A percentile compares a stretch with the other conserved stretches of the same genome.
Evolutionary conservation across 2,329 filamentous ascomycete genomes (phyloP).

Genomic region (Fusarium sp.): DNA sequence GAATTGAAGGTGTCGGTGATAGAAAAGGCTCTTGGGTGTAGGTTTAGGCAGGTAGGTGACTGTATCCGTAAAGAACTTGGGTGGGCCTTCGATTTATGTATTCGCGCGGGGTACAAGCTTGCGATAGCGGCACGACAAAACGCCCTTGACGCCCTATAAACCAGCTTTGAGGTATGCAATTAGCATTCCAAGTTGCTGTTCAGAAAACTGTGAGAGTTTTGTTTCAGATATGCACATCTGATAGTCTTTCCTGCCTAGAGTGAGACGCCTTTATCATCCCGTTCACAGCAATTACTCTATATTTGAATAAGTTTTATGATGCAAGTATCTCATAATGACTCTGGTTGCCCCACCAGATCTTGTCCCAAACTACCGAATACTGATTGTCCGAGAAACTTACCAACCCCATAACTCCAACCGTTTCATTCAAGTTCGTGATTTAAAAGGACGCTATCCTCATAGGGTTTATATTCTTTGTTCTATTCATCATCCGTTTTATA

Average conservation of each 20-base stretch:
- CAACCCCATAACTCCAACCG: neutral
- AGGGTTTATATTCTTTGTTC: constrained; percentile 11
- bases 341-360: constrained; percentile 15
- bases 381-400: constrained; percentile 6
- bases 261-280: neutral
- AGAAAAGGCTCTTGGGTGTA: neutral
- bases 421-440: neutral
- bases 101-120: constrained; percentile 33
- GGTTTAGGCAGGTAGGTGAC: neutral
- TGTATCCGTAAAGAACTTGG: neutral
- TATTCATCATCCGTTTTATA: constrained; percentile 14
- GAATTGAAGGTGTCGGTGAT: neutral
- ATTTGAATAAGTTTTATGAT: neutral
- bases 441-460: neutral
- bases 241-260: too few relatives aligned
- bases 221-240: neutral
- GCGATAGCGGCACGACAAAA: constrained; percentile 26
- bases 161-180: neutral
- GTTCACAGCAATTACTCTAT: neutral
- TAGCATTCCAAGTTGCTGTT: neutral
- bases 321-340: constrained; percentile 14
- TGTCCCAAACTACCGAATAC: constrained; percentile 4
- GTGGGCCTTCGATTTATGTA: constrained; percentile 28
- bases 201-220: neutral
- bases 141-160: neutral